These are phyloP conservation scores for Eudorina sp. DNA, from an alignment of 139 green algal species.

Conservation along the genomic window DNA sequence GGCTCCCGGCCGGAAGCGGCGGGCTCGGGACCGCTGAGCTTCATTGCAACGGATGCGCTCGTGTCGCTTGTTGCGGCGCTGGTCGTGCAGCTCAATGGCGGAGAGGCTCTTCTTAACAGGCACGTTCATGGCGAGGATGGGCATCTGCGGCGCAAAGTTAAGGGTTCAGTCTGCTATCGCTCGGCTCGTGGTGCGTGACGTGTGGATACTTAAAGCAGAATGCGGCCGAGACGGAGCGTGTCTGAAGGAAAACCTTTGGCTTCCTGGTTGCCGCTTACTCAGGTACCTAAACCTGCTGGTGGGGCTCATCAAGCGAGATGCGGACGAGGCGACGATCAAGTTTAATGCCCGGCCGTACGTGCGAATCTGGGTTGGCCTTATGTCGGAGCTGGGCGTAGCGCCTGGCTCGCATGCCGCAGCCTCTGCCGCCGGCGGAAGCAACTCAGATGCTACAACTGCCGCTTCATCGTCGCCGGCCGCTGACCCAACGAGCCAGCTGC, in stretches of 20 bases:
- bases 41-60: constrained; percentile 78
- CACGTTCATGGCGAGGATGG: too few species aligned
- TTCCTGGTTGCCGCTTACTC: background rate
- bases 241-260: too few species aligned
- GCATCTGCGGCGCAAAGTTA: too few species aligned
- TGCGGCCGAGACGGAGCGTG: too few species aligned
- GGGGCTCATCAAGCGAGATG: constrained; percentile 77
- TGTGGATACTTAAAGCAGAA: background rate
- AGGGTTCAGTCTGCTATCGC: too few species aligned
- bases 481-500: background rate
- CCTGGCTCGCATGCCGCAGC: constrained; percentile 29
- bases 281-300: constrained; percentile 82
- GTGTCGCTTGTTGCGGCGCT: constrained; percentile 68
- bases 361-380: constrained; percentile 89
- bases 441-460: background rate
- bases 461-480: constrained; percentile 27
- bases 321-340: constrained; percentile 73
- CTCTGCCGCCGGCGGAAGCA: background rate
- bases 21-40: constrained; percentile 63
- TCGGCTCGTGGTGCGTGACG: background rate
- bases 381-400: constrained; percentile 82
- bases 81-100: constrained; percentile 48
- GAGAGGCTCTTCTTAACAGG: constrained; percentile 37
- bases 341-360: constrained; percentile 97
- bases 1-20: background rate